These are phyloP conservation scores for Orbilia brochopaga DNA, from an alignment of 2,329 filamentous ascomycete species.

Conservation along the genomic window DNA sequence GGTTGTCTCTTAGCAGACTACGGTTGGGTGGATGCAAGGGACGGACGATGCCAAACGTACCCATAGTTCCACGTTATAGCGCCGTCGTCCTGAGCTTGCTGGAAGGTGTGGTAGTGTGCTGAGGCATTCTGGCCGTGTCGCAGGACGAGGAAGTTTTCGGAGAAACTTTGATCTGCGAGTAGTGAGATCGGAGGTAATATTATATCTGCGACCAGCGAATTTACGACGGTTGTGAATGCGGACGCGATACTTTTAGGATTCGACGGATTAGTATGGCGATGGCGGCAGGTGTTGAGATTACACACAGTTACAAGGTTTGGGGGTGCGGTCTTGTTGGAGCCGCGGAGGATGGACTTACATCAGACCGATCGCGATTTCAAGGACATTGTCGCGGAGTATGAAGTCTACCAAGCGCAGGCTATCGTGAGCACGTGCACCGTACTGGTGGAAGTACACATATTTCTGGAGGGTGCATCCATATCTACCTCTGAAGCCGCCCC, in stretches of 20 bases:
- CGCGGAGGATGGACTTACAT: conserved; percentile 64
- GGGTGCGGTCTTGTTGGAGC: too few relatives aligned
- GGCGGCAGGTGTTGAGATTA: conserved; percentile 10
- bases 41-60: conserved; percentile 59
- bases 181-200: conserved; percentile 73
- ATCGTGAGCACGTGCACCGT: background rate
- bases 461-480: background rate
- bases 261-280: conserved; percentile 34
- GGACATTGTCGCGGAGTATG: conserved; percentile 74
- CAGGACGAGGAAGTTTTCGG: conserved; percentile 75
- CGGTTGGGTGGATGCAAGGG: conserved; percentile 1
- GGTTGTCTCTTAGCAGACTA: background rate
- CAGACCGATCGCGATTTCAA: conserved; percentile 76
- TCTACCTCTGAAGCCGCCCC: conserved; percentile 38
- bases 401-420: conserved; percentile 62
- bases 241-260: conserved; percentile 66
- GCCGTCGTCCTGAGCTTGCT: conserved; percentile 72
- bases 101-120: conserved; percentile 71
- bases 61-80: conserved; percentile 76
- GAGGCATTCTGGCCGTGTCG: conserved; percentile 64
- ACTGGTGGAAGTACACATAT: background rate
- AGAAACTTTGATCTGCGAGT: conserved; percentile 72
- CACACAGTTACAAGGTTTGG: conserved; percentile 19
- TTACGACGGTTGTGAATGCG: conserved; percentile 74
- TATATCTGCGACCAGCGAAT: conserved; percentile 73